These are phyloP conservation scores for Aspergillus affinis DNA, from an alignment of 495 filamentous ascomycete species.

Conservation along the genomic window DNA sequence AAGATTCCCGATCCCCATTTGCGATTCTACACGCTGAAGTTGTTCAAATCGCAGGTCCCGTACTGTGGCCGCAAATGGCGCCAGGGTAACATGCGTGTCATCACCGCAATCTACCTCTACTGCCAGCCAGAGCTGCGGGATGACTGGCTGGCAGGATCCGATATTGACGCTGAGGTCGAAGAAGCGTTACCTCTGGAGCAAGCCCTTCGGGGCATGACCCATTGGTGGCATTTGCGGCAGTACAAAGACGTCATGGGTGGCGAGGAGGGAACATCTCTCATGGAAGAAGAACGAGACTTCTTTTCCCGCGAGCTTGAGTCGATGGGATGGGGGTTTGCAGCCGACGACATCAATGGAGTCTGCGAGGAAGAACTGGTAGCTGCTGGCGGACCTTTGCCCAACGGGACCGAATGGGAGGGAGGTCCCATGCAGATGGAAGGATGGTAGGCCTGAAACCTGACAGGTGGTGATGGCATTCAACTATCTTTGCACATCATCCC, in stretches of 20 bases:
- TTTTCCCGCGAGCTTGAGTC: slow-evolving; percentile 87
- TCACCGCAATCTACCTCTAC: slow-evolving; percentile 93
- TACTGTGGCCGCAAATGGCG: slow-evolving; percentile 98
- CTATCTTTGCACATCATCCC: background rate
- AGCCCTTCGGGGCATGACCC: slow-evolving; percentile 78
- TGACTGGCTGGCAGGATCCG: slow-evolving; percentile 89
- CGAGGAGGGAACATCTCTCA: slow-evolving; percentile 51
- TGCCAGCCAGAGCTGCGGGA: slow-evolving; percentile 89
- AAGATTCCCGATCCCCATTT: slow-evolving; percentile 87
- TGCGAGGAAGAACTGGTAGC: slow-evolving; percentile 49
- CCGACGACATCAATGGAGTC: slow-evolving; percentile 35
- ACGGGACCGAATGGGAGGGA: slow-evolving; percentile 51
- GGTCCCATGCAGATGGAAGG: slow-evolving; percentile 43
- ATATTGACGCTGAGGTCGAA: slow-evolving; percentile 90
- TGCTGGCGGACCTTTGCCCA: slow-evolving; percentile 32
- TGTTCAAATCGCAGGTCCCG: slow-evolving; percentile 97
- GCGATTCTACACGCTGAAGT: slow-evolving; percentile 90
- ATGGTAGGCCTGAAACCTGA: slow-evolving; percentile 24
- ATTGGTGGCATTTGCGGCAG: slow-evolving; percentile 84
- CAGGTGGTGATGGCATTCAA: background rate
- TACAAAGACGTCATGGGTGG: slow-evolving; percentile 82
- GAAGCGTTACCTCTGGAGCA: slow-evolving; percentile 89
- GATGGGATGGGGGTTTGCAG: slow-evolving; percentile 60
- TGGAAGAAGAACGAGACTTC: slow-evolving; percentile 83
- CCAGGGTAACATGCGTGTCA: slow-evolving; percentile 97